Base-by-base conservation (phyloP, 257 asterid species). In the Jaltomata sinuosa region DNA sequence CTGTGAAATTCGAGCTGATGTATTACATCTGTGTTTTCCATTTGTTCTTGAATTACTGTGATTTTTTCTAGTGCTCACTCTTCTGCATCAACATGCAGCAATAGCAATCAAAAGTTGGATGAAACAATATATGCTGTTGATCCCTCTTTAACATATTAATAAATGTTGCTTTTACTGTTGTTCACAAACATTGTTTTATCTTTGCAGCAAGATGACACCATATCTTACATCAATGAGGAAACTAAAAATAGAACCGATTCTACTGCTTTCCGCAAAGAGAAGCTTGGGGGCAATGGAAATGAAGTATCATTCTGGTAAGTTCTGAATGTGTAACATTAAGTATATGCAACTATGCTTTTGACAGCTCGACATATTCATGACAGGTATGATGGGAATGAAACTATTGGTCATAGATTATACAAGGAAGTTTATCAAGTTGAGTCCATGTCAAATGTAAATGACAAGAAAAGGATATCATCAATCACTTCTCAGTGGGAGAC, bases 1-100 rank as follows among this genome's bases (percentile, higher is more conserved):
- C 76, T 96, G 98, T 84, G 99, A 96, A 90, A 90, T 92, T 69
- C 94, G 99, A 85, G 95, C 95, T 83, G 97, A 91, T 86, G 99
- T 96, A 96, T 61, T 54, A 67, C 87, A 76, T 87, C 72, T 64
- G 32, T 57, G 54, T 80, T 80, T 76, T 42, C 59, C n/a, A 18
- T 86, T 36, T n/a, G 47, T 79, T 64, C 71, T 80, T 49, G 40
- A 76, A 47, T 76, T 76, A 40, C 62, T 49, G 61, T 47, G 81
- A 27, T 77, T 49, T 76, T 76, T 5, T 76, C 1, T 76, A 77
- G 82, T 77, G 59, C 40, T 45, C 45, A 18, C 62, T 49, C 29
- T 77, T 77, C 82, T 76, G 82, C 59, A 74, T 47, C 22, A 45
- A 74, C 36, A 38, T 72, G 55, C 59, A 25, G 55, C 36, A 72